These are phyloP conservation scores for Debaryomycetaceae sp. DNA, from an alignment of 1,139 yeast genomes.

Conservation along the genomic window DNA sequence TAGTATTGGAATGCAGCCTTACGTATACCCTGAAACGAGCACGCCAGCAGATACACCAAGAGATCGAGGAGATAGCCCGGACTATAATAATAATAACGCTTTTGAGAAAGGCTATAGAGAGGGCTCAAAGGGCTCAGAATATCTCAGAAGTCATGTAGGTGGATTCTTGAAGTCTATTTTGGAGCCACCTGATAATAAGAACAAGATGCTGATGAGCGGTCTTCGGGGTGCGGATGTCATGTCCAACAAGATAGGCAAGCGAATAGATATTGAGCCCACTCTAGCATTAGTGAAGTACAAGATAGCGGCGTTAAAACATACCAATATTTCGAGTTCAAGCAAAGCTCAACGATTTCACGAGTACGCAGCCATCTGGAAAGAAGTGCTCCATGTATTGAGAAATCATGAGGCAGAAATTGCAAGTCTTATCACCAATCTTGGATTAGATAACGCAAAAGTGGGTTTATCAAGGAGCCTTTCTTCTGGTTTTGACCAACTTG, in stretches of 20 bases:
- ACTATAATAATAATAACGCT: constrained; percentile 18
- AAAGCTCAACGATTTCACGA: constrained; percentile 29
- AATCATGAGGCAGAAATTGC: constrained; percentile 25
- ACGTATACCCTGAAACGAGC: constrained; percentile 13
- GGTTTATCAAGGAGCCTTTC: background rate
- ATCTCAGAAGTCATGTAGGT: constrained; percentile 19
- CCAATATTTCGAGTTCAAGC: constrained; percentile 22
- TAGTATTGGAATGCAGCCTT: constrained; percentile 25
- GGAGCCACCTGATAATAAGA: background rate
- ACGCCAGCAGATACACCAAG: background rate
- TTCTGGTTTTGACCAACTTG: background rate
- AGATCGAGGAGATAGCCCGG: constrained; percentile 16
- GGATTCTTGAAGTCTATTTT: constrained; percentile 5
- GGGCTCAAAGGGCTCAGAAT: constrained; percentile 29
- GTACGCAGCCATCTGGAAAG: constrained; percentile 35
- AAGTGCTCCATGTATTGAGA: constrained; percentile 27
- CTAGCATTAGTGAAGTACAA: constrained; percentile 25
- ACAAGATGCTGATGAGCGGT: background rate
- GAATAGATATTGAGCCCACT: constrained; percentile 35
- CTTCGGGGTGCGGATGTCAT: constrained; percentile 25
- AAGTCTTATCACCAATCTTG: constrained; percentile 14
- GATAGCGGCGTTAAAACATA: constrained; percentile 26
- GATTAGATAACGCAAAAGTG: constrained; percentile 4
- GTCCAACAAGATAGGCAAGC: constrained; percentile 30
- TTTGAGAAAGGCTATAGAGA: constrained; percentile 34